A percentile compares a stretch with the other conserved stretches of the same genome.
Conservation (phyloP, 148 eudicot species). For the Arbutus unedo region DNA sequence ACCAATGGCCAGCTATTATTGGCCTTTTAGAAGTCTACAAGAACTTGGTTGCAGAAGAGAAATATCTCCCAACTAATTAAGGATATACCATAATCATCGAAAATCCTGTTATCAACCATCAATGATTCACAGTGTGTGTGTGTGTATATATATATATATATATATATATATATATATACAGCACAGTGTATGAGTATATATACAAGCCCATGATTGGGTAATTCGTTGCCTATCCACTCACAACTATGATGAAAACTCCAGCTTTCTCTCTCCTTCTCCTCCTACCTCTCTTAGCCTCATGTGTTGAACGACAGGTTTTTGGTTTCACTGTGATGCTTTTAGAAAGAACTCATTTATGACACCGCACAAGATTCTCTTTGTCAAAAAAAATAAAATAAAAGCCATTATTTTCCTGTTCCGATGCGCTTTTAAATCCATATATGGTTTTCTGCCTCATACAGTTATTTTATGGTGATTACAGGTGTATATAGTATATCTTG, state of each 20-base stretch:
- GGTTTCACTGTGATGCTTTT: neutral
- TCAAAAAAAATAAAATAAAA: neutral
- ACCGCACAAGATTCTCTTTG: neutral
- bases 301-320: conserved; percentile 28
- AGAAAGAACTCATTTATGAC: neutral
- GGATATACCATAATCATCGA: neutral
- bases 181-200: neutral
- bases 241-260: conserved; percentile 18
- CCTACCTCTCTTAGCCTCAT: conserved; percentile 31
- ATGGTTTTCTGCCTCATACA: neutral
- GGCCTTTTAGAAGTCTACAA: neutral
- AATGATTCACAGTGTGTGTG: too few species aligned
- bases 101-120: neutral
- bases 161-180: neutral
- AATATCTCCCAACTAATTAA: neutral
- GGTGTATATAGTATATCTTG: conserved; percentile 77
- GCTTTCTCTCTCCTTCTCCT: conserved; percentile 18
- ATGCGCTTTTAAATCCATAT: too few species aligned
- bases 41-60: neutral
- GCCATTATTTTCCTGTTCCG: too few species aligned
- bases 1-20: neutral
- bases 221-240: neutral
- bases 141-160: neutral
- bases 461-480: conserved; percentile 17
- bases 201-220: neutral